A percentile compares a stretch with the other conserved stretches of the same genome.
Evolutionary conservation across 2,329 filamentous ascomycete genomes (phyloP).

Genomic region (Pseudocercospora crystallina): DNA sequence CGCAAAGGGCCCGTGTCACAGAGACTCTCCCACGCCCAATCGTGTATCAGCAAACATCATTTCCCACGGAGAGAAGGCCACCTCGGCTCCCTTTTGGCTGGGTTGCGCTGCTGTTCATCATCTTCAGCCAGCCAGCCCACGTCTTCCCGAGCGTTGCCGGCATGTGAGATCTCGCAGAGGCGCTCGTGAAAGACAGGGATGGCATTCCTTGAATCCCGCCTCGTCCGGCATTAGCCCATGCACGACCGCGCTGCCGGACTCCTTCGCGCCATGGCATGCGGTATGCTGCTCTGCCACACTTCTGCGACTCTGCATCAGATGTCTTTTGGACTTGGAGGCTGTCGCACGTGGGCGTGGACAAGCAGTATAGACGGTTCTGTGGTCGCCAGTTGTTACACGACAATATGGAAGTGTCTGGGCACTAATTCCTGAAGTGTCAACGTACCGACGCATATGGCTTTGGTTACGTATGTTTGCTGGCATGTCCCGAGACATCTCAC

Average conservation of each 20-base stretch:
- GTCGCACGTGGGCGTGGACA: no score
- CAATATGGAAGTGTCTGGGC: no score
- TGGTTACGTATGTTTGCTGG: no score
- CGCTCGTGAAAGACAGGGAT: conserved; percentile 6
- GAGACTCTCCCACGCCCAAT: neutral
- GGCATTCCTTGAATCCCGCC: conserved; percentile 10
- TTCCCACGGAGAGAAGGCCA: no score
- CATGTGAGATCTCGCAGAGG: conserved; percentile 5
- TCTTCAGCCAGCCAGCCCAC: conserved; percentile 2
- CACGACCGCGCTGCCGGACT: neutral
- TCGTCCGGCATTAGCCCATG: neutral
- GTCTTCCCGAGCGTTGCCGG: conserved; percentile 8
- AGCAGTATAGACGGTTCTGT: no score
- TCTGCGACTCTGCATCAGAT: no score
- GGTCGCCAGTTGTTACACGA: no score
- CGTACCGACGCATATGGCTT: no score
- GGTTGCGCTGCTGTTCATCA: conserved; percentile 2
- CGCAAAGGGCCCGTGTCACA: conserved; percentile 2
- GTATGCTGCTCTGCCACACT: no score
- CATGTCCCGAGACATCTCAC: no score
- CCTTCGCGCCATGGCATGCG: conserved; percentile 1
- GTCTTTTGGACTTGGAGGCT: no score
- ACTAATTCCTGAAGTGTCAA: no score
- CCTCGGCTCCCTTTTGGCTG: neutral
- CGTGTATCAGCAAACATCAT: neutral